Percentiles rank a stretch among this genome's conserved stretches.
Evolutionary conservation across 805 yeast species (phyloP).

Genomic region (Barnettozyma vustinii): DNA sequence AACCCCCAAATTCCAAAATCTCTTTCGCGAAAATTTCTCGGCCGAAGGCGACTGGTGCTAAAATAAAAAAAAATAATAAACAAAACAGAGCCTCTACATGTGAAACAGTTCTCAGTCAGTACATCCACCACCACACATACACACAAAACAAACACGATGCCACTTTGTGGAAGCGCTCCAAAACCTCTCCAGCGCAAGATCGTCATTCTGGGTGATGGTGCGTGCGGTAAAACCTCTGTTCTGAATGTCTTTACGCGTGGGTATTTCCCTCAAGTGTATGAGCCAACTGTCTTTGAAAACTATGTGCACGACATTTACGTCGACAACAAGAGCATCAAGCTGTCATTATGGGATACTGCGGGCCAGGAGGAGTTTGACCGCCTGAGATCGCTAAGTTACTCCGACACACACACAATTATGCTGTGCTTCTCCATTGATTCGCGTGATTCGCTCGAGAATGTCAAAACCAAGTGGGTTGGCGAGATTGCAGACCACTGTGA

Average conservation of each 20-base stretch:
- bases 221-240: slow-evolving; percentile 95
- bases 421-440: slow-evolving; percentile 93
- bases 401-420: slow-evolving; percentile 96
- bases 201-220: slow-evolving; percentile 96
- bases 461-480: slow-evolving; percentile 93
- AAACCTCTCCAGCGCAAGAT: slow-evolving; percentile 68
- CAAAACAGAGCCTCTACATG: background rate
- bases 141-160: background rate
- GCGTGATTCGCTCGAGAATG: slow-evolving; percentile 89
- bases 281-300: slow-evolving; percentile 96
- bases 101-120: background rate
- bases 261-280: slow-evolving; percentile 96
- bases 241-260: slow-evolving; percentile 95
- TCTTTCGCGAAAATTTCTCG: too few species aligned
- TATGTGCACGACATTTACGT: slow-evolving; percentile 95
- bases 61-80: too few species aligned
- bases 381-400: slow-evolving; percentile 83
- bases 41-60: too few species aligned
- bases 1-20: too few species aligned
- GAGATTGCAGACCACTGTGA: slow-evolving; percentile 96
- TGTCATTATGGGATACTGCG: slow-evolving; percentile 97
- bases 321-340: slow-evolving; percentile 87
- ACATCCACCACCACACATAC: background rate
- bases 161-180: slow-evolving; percentile 10
- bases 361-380: slow-evolving; percentile 98